These are phyloP conservation scores for Trichoderma endophyticum DNA, from an alignment of 2,329 filamentous ascomycete genomes.

Conservation along the genomic window DNA sequence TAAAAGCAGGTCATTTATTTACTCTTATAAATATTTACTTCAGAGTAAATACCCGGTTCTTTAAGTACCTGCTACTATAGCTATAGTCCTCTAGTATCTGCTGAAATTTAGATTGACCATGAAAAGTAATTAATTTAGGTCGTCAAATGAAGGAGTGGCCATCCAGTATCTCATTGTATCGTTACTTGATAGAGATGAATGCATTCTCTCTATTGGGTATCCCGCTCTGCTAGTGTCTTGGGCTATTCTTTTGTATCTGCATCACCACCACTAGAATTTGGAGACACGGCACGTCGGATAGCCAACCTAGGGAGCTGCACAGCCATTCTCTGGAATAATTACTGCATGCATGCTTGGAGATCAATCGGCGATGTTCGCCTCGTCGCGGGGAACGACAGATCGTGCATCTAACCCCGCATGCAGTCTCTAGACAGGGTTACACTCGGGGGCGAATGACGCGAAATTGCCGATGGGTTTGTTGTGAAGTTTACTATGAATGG, in stretches of 20 bases:
- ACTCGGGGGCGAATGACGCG: constrained; percentile 10
- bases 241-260: not conserved
- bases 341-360: not conserved
- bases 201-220: not conserved
- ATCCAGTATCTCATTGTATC: not conserved
- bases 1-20: too few relatives aligned
- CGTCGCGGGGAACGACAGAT: not conserved
- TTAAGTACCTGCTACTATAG: too few relatives aligned
- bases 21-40: too few relatives aligned
- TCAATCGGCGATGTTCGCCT: not conserved
- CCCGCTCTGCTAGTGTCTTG: not conserved
- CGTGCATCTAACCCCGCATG: constrained; percentile 2
- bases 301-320: not conserved
- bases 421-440: not conserved
- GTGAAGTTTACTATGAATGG: not conserved
- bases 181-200: not conserved
- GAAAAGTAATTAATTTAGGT: not conserved
- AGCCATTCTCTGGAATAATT: not conserved
- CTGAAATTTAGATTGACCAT: not conserved
- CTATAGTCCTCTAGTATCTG: too few relatives aligned
- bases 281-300: not conserved
- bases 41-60: too few relatives aligned
- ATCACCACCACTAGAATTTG: not conserved
- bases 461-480: not conserved
- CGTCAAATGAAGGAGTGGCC: not conserved